Conservation (phyloP, 345 rosid species). For the Arabis alpina region DNA sequence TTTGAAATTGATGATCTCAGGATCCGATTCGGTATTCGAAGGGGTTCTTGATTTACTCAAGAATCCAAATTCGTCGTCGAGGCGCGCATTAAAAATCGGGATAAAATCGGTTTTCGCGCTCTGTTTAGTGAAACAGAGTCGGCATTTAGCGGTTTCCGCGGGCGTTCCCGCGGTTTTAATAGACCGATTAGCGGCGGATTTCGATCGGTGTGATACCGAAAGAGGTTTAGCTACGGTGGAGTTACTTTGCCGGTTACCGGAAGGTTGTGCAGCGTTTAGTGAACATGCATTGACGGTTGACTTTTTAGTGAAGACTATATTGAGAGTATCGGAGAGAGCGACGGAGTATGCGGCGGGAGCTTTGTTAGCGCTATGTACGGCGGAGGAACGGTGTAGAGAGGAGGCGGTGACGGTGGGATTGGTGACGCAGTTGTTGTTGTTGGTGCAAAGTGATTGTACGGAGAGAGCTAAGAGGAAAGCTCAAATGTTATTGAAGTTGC, state of each 20-base stretch:
- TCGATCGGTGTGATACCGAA: slow-evolving; percentile 86
- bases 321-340: slow-evolving; percentile 84
- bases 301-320: slow-evolving; percentile 67
- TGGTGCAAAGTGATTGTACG: slow-evolving; percentile 97
- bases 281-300: slow-evolving; percentile 82
- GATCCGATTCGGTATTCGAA: slow-evolving; percentile 61
- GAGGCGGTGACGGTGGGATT: slow-evolving; percentile 92
- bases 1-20: slow-evolving; percentile 59
- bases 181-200: slow-evolving; percentile 73
- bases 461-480: slow-evolving; percentile 97
- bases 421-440: slow-evolving; percentile 75
- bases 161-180: slow-evolving; percentile 70
- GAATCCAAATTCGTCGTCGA: slow-evolving; percentile 52
- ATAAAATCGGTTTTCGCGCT: slow-evolving; percentile 79
- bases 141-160: slow-evolving; percentile 78
- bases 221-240: slow-evolving; percentile 85
- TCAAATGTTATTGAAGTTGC: slow-evolving; percentile 79
- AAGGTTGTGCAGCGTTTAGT: slow-evolving; percentile 68
- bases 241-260: slow-evolving; percentile 77
- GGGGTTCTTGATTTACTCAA: slow-evolving; percentile 74
- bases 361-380: slow-evolving; percentile 69
- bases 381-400: slow-evolving; percentile 63
- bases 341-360: slow-evolving; percentile 98
- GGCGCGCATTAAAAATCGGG: slow-evolving; percentile 72
- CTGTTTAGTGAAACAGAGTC: slow-evolving; percentile 78